A percentile compares a stretch with the other conserved stretches of the same genome.
These are phyloP conservation scores for Alternaria consortialis DNA, from an alignment of 2,329 filamentous ascomycete genomes.

Conservation along the genomic window DNA sequence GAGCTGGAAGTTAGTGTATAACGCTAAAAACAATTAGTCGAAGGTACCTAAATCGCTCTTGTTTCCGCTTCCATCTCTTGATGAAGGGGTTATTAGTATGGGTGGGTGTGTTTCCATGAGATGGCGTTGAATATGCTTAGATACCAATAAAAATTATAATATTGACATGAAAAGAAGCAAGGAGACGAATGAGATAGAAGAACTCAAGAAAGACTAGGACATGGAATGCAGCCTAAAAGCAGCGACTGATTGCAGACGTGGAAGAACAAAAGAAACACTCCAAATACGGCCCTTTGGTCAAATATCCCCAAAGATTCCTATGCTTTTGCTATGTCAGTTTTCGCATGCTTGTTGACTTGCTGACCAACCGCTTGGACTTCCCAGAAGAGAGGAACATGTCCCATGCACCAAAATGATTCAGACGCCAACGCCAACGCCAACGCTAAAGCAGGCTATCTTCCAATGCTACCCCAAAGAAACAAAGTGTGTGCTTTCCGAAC, in stretches of 20 bases:
- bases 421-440: constrained; percentile 29
- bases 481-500: constrained; percentile 14
- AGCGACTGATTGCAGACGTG: background rate
- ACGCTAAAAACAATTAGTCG: background rate
- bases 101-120: background rate
- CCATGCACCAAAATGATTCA: background rate
- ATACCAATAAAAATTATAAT: background rate
- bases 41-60: background rate
- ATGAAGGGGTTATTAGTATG: background rate
- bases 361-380: constrained; percentile 4
- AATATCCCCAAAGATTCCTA: background rate
- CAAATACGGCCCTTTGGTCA: background rate
- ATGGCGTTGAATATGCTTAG: background rate
- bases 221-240: background rate
- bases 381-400: constrained; percentile 3
- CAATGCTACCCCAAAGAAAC: constrained; percentile 7
- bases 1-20: background rate
- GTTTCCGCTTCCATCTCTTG: background rate
- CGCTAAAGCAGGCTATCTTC: constrained; percentile 24
- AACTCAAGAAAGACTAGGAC: background rate
- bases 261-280: background rate
- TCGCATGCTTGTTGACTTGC: background rate
- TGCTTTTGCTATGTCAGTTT: background rate
- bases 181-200: background rate
- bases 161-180: constrained; percentile 6